phyloP scores from a whole-genome alignment of 805 yeast genomes.

The Candida loeiensis region DNA sequence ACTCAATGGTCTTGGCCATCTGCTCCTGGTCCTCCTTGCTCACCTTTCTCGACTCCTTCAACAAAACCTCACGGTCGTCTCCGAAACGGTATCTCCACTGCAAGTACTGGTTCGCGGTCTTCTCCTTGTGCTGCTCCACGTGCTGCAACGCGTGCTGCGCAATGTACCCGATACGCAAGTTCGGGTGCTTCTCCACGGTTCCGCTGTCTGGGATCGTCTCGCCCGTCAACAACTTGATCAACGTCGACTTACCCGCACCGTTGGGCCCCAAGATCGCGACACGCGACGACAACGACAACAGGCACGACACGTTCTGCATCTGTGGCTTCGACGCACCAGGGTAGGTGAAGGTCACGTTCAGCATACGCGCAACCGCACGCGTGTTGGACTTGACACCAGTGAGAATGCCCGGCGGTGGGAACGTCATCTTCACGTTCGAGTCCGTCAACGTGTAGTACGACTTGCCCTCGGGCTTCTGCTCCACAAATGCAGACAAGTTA shows the following conservation, averaged over 20 bases:
- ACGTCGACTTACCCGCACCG: constrained; percentile 98
- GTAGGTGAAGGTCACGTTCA: constrained; percentile 80
- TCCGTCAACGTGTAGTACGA: constrained; percentile 93
- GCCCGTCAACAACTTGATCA: constrained; percentile 89
- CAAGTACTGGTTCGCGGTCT: constrained; percentile 94
- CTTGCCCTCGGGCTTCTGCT: constrained; percentile 92
- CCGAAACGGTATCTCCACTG: constrained; percentile 99
- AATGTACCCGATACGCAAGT: constrained; percentile 95
- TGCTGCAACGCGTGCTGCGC: constrained; percentile 98
- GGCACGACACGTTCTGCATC: constrained; percentile 72
- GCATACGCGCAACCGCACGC: constrained; percentile 86
- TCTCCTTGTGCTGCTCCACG: constrained; percentile 94
- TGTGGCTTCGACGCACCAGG: constrained; percentile 90
- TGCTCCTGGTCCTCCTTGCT: constrained; percentile 69
- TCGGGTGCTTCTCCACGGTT: constrained; percentile 95
- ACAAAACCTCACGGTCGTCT: constrained; percentile 93
- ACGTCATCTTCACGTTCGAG: constrained; percentile 90
- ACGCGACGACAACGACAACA: constrained; percentile 92
- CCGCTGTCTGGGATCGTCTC: constrained; percentile 86
- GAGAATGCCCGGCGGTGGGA: constrained; percentile 97
- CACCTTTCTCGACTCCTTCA: constrained; percentile 89
- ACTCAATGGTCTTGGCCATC: constrained; percentile 74
- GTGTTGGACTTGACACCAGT: constrained; percentile 97
- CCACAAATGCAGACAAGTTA: constrained; percentile 87
- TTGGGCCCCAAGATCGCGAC: constrained; percentile 96